Evolutionary conservation across 169 alveolate species (phyloP).

Genomic region (Plasmodium blacklocki): DNA sequence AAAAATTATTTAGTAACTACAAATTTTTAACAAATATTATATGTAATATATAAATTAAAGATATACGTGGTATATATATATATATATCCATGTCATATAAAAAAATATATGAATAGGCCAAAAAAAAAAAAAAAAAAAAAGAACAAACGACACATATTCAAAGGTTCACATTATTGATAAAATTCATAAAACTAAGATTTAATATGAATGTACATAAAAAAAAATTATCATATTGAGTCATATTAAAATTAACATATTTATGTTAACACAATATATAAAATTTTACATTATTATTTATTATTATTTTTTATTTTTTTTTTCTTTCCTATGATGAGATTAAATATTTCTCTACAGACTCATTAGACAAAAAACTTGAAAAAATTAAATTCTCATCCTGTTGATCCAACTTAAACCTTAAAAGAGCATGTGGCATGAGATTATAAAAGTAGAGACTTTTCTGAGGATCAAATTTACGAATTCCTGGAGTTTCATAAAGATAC

Average conservation of each 20-base stretch:
- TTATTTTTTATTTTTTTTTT: conserved; percentile 4
- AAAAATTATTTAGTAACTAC: too few species aligned
- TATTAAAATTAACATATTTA: too few species aligned
- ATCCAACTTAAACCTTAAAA: conserved; percentile 53
- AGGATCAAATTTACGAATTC: conserved; percentile 64
- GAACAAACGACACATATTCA: too few species aligned
- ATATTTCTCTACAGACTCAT: conserved; percentile 42
- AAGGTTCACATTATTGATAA: too few species aligned
- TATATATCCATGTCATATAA: too few species aligned
- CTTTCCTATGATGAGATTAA: conserved; percentile 7
- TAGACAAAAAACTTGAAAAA: conserved; percentile 31
- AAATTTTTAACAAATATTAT: too few species aligned
- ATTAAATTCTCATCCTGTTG: not conserved
- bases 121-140: too few species aligned
- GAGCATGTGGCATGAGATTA: conserved; percentile 42
- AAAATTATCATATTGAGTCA: conserved; percentile 1
- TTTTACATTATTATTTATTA: not conserved
- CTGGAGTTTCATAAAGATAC: conserved; percentile 73
- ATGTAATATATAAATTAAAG: too few species aligned
- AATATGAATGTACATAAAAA: not conserved
- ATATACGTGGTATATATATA: too few species aligned
- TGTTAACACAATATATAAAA: not conserved
- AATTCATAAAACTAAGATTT: not conserved
- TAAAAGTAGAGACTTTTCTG: conserved; percentile 48
- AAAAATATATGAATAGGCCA: too few species aligned